Base-by-base conservation (phyloP, 257 asterid genomes). In the Gynochthodes officinalis region DNA sequence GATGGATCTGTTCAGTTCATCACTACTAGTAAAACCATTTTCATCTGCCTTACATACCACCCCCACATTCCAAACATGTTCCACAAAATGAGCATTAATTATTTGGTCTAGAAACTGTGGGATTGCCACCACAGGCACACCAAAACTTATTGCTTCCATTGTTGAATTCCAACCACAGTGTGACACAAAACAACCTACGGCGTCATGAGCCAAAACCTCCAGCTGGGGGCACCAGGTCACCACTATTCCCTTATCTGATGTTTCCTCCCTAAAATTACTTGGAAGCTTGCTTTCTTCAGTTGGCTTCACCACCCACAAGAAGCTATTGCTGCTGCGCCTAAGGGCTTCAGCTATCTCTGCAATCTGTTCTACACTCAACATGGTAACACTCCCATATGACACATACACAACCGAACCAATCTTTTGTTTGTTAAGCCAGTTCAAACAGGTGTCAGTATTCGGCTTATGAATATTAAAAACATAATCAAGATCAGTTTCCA, bases 151-250 rank as follows among this genome's bases (percentile, higher is more conserved):
- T 3, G 89, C 86, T 64, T 88, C 89, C 30, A 79, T 39, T 2
- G 89, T 84, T 50, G 89, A 86, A 71, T 86, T 88, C 90, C 90
- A 87, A 5, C 89, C 89, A 54, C 93, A 85, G 16, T 87, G 93
- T 21, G 90, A 84, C 25, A 87, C 60, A 10, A 87, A 84, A 44
- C 87, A 87, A 27, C 90, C 87, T 0, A 80, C 75, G 1, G 89
- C 83, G 25, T 74, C 62, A 57, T 87, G 90, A 58, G 85, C 74
- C 64, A 85, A 63, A 28, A 87, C 87, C 0, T 76, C 86, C 75
- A 87, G 64, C 64, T 87, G 93, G 4, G 89, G 84, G 63, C 89
- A 80, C 90, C 89, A 85, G 48, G 80, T 71, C 40, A 84, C 89
- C 15, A 85, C 80, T 53, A 85, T 60, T 35, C 90, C 90, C 60